These are phyloP conservation scores for Lolium perenne DNA, from an alignment of 176 grass and related monocot genomes.

Conservation along the genomic window DNA sequence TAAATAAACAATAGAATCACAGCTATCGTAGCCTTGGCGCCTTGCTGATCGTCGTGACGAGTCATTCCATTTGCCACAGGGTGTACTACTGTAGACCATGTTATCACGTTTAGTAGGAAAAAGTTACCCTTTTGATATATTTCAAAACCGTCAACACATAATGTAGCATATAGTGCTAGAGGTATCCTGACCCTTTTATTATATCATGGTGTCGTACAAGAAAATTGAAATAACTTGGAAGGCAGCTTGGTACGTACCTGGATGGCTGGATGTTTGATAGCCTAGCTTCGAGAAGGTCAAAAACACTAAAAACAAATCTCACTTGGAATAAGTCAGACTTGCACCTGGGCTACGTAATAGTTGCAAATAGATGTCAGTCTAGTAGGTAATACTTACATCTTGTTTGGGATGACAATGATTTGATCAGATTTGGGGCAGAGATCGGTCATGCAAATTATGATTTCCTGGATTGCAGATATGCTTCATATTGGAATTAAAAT, in stretches of 20 bases:
- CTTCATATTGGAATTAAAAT: too few relatives aligned
- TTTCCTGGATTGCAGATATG: too few relatives aligned
- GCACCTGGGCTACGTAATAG: background rate
- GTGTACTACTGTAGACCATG: background rate
- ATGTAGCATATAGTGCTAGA: background rate
- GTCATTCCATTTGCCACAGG: background rate
- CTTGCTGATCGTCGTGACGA: background rate
- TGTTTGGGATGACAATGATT: too few relatives aligned
- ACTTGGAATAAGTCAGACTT: conserved; percentile 1
- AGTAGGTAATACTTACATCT: too few relatives aligned
- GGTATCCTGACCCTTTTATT: background rate
- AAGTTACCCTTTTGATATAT: background rate
- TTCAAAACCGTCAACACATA: background rate
- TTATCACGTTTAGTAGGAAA: background rate
- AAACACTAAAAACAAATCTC: background rate
- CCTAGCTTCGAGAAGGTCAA: conserved; percentile 4
- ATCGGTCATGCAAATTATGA: too few relatives aligned
- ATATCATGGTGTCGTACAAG: background rate
- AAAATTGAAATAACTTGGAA: background rate
- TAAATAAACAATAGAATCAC: background rate
- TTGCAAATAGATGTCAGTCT: background rate
- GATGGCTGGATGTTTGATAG: conserved; percentile 8
- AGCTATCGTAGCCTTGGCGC: background rate
- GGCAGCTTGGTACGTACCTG: conserved; percentile 22
- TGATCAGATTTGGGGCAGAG: too few relatives aligned